Percentiles rank a stretch among this genome's conserved stretches.
phyloP scores from a whole-genome alignment of 1,139 yeast species.

The Suhomyces anneliseae region DNA sequence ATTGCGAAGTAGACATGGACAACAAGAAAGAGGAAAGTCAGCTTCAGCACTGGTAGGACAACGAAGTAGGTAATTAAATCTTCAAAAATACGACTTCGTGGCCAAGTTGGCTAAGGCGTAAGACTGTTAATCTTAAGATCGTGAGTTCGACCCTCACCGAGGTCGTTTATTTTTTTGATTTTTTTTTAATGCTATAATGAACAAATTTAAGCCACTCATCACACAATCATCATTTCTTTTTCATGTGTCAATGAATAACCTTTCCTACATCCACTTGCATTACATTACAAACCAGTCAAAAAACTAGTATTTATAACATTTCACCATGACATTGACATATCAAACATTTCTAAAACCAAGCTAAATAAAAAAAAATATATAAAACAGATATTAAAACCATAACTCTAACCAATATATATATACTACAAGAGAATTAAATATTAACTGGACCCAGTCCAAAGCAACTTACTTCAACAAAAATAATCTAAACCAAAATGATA shows the following conservation, averaged over 20 bases:
- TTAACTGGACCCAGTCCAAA: background rate
- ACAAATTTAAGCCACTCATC: no score
- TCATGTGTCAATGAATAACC: background rate
- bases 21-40: no score
- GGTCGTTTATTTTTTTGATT: slow-evolving; percentile 25
- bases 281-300: no score
- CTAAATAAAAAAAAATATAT: background rate
- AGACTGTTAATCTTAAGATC: slow-evolving; percentile 53
- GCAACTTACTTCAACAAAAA: background rate
- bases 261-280: background rate
- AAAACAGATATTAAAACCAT: no score
- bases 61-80: no score
- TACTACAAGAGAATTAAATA: background rate
- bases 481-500: no score
- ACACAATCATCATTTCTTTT: no score
- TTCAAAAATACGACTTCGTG: slow-evolving; percentile 40
- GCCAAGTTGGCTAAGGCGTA: slow-evolving; percentile 60
- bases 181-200: no score
- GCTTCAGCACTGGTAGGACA: no score
- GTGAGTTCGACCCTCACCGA: slow-evolving; percentile 49
- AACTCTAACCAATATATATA: background rate
- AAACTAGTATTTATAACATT: no score
- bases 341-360: background rate
- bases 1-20: no score
- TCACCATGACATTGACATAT: background rate